phyloP scores from a whole-genome alignment of 345 rosid species.

The Dipteronia dyeriana region DNA sequence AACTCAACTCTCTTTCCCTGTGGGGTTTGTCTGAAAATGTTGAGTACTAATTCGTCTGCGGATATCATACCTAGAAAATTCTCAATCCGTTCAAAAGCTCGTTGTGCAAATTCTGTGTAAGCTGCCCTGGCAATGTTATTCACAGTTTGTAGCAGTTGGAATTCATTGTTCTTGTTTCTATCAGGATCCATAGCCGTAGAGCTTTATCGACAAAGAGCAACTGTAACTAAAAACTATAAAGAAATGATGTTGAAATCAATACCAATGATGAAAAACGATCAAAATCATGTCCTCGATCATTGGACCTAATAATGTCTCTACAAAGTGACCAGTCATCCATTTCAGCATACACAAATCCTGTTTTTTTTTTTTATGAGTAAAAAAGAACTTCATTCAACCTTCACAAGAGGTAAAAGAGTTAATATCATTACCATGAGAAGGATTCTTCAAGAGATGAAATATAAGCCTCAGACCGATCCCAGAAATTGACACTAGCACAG shows the following conservation, averaged over 20 bases:
- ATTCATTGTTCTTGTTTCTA: background rate
- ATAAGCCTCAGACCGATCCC: too few relatives aligned
- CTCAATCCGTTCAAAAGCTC: background rate
- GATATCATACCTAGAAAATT: background rate
- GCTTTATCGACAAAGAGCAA: background rate
- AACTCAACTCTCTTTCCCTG: background rate
- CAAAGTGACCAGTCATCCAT: too few relatives aligned
- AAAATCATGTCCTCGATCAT: too few relatives aligned
- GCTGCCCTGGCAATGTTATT: background rate
- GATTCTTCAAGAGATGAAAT: too few relatives aligned
- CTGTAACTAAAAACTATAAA: background rate
- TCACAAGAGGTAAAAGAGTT: too few relatives aligned
- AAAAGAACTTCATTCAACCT: too few relatives aligned
- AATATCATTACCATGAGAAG: too few relatives aligned
- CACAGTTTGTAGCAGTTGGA: background rate
- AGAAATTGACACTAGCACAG: too few relatives aligned
- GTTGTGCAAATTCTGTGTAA: background rate
- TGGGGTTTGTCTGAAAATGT: background rate
- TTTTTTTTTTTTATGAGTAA: too few relatives aligned
- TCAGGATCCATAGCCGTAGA: background rate
- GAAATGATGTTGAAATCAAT: background rate
- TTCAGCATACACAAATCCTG: too few relatives aligned
- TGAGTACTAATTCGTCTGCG: background rate
- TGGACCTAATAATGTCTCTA: too few relatives aligned
- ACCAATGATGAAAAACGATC: too few relatives aligned